These are phyloP conservation scores for Cladosporium sp. DNA, from an alignment of 2,329 filamentous ascomycete species.

Conservation along the genomic window DNA sequence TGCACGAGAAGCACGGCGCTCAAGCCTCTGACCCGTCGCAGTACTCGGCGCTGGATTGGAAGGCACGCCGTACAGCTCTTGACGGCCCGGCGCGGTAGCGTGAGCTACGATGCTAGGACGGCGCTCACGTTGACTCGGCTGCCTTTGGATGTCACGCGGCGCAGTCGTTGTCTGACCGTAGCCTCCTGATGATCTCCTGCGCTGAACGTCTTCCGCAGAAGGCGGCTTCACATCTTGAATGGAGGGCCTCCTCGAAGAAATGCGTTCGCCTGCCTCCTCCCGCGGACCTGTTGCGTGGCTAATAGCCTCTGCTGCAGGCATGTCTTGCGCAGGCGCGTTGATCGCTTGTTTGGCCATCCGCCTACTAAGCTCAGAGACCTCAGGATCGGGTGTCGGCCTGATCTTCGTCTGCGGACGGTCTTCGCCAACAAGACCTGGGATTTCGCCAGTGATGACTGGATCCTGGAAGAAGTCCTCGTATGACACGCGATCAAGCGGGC, in stretches of 20 bases:
- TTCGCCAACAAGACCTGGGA: slow-evolving; percentile 27
- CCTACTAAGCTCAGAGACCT: slow-evolving; percentile 26
- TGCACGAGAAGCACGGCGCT: slow-evolving; percentile 55
- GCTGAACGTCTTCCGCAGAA: slow-evolving; percentile 15
- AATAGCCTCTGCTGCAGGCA: slow-evolving; percentile 11
- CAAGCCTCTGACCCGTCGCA: slow-evolving; percentile 34
- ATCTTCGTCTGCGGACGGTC: slow-evolving; percentile 24
- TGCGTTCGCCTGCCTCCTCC: slow-evolving; percentile 14
- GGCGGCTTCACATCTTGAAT: slow-evolving; percentile 21
- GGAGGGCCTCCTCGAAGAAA: slow-evolving; percentile 19
- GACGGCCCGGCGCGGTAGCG: slow-evolving; percentile 40
- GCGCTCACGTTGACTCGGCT: slow-evolving; percentile 35
- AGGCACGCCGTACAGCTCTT: slow-evolving; percentile 30
- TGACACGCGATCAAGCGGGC: slow-evolving; percentile 74
- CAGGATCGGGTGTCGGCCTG: slow-evolving; percentile 16
- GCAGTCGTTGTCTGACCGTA: slow-evolving; percentile 3
- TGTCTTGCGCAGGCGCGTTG: slow-evolving; percentile 19
- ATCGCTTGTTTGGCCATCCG: slow-evolving; percentile 27
- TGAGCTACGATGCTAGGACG: slow-evolving; percentile 38
- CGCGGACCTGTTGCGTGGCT: slow-evolving; percentile 16
- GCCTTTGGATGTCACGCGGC: slow-evolving; percentile 26
- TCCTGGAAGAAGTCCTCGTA: slow-evolving; percentile 83
- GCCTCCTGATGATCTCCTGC: slow-evolving; percentile 20
- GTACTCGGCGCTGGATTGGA: slow-evolving; percentile 11
- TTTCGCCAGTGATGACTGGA: slow-evolving; percentile 28